Evolutionary conservation across 352 stramenopile genomes (phyloP).

Genomic region (Pythium sukuiense): DNA sequence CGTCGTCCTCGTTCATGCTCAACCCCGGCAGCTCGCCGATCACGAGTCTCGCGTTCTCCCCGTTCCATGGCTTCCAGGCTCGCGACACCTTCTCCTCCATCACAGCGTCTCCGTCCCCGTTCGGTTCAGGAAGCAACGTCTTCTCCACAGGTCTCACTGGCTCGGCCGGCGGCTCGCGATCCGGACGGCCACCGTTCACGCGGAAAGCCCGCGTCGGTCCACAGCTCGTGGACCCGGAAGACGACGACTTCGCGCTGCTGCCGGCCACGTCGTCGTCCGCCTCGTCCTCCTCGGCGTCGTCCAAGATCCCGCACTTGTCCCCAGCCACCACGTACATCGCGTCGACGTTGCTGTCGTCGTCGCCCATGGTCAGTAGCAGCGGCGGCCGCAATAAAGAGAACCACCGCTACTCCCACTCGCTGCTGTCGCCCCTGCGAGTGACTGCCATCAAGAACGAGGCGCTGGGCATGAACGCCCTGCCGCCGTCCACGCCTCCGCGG

Average conservation of each 20-base stretch:
- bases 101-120: slow-evolving; percentile 26
- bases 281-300: not conserved
- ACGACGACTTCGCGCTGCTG: slow-evolving; percentile 14
- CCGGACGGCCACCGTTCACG: slow-evolving; percentile 20
- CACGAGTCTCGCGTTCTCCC: slow-evolving; percentile 29
- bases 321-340: slow-evolving; percentile 25
- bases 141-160: slow-evolving; percentile 24
- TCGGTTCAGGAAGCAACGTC: slow-evolving; percentile 10
- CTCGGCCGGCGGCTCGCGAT: not conserved
- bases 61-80: slow-evolving; percentile 15
- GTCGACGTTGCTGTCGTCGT: slow-evolving; percentile 29
- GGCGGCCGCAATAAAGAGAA: slow-evolving; percentile 26
- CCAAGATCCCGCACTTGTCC: slow-evolving; percentile 18
- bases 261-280: slow-evolving; percentile 3
- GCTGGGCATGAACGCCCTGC: not conserved
- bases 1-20: slow-evolving; percentile 8
- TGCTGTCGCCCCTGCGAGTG: slow-evolving; percentile 18
- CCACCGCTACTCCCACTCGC: slow-evolving; percentile 10
- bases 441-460: slow-evolving; percentile 21
- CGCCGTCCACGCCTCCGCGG: slow-evolving; percentile 15
- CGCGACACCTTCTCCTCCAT: slow-evolving; percentile 22
- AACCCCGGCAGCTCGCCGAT: slow-evolving; percentile 27
- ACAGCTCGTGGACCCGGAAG: slow-evolving; percentile 29
- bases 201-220: slow-evolving; percentile 28
- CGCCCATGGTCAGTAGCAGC: slow-evolving; percentile 1